phyloP scores from a whole-genome alignment of 164 flowering plant species.

The Amborella trichopoda region DNA sequence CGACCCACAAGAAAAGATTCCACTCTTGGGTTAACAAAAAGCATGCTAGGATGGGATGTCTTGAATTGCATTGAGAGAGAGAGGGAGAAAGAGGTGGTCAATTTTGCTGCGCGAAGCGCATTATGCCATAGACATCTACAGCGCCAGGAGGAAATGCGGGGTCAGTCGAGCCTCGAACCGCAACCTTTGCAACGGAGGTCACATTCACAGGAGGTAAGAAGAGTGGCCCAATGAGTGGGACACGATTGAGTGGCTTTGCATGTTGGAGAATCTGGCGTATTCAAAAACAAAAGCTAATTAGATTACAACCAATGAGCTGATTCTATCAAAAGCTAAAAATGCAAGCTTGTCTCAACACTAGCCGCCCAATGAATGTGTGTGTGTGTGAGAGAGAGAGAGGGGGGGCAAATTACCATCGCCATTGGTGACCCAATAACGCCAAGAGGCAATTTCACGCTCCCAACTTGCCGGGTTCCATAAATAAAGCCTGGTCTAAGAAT shows the following conservation, averaged over 20 bases:
- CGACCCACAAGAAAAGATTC: no score
- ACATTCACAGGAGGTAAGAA: constrained; percentile 79
- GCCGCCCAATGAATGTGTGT: no score
- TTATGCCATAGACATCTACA: constrained; percentile 70
- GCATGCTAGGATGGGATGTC: no score
- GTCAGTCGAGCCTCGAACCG: constrained; percentile 90
- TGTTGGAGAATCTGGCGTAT: constrained; percentile 57
- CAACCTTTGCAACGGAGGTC: constrained; percentile 66
- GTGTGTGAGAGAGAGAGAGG: no score
- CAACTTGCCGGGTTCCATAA: constrained; percentile 82
- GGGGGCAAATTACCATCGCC: constrained; percentile 57
- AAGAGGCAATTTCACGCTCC: constrained; percentile 76
- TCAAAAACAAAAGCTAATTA: background rate
- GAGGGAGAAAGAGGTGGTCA: background rate
- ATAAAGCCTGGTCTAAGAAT: constrained; percentile 93
- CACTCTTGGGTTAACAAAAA: no score
- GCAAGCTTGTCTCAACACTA: no score
- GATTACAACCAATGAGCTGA: background rate
- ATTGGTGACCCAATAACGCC: constrained; percentile 79
- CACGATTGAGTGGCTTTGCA: constrained; percentile 57
- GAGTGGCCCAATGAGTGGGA: constrained; percentile 81
- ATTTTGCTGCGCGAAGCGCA: constrained; percentile 53
- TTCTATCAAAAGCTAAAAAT: no score
- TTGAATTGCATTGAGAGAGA: no score
- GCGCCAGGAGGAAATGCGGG: constrained; percentile 92